Conservation (phyloP, 257 asterid genomes). For the Solanum arcanum region DNA sequence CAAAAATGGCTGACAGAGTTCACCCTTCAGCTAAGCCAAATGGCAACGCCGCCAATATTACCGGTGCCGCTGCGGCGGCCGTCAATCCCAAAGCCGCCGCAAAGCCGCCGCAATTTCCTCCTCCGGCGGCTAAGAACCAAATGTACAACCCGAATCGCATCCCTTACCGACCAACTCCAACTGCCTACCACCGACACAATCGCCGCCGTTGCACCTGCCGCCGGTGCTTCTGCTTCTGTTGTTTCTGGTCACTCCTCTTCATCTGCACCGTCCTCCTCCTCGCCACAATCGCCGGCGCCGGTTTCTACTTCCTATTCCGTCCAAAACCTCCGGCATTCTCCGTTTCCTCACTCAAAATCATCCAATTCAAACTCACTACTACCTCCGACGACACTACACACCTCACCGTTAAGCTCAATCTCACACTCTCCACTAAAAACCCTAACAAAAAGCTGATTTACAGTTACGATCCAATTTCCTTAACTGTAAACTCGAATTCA, state of each 20-base stretch:
- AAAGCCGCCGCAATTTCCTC: not conserved
- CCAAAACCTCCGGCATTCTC: slow-evolving; percentile 29
- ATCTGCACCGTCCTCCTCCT: slow-evolving; percentile 1
- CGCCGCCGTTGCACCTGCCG: slow-evolving; percentile 12
- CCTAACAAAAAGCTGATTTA: slow-evolving; percentile 49
- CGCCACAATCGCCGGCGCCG: slow-evolving; percentile 5
- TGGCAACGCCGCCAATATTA: not conserved
- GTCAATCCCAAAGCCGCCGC: not conserved
- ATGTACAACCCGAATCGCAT: slow-evolving; percentile 37
- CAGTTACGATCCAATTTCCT: slow-evolving; percentile 38
- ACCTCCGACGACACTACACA: slow-evolving; percentile 52
- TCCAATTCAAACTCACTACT: slow-evolving; percentile 65
- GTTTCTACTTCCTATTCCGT: slow-evolving; percentile 6
- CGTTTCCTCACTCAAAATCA: slow-evolving; percentile 47
- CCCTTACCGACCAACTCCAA: slow-evolving; percentile 33
- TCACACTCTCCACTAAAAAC: slow-evolving; percentile 59
- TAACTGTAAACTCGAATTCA: slow-evolving; percentile 11
- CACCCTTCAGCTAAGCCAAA: slow-evolving; percentile 37
- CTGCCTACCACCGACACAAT: slow-evolving; percentile 20
- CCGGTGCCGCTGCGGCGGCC: not conserved
- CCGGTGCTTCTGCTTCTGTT: not conserved
- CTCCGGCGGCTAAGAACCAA: slow-evolving; percentile 21
- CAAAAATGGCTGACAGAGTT: slow-evolving; percentile 39
- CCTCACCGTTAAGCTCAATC: slow-evolving; percentile 50
- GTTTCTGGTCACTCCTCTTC: slow-evolving; percentile 10